A percentile compares a stretch with the other conserved stretches of the same genome.
These are phyloP conservation scores for Gamarada debralockiae DNA, from an alignment of 495 filamentous ascomycete species.

Conservation along the genomic window DNA sequence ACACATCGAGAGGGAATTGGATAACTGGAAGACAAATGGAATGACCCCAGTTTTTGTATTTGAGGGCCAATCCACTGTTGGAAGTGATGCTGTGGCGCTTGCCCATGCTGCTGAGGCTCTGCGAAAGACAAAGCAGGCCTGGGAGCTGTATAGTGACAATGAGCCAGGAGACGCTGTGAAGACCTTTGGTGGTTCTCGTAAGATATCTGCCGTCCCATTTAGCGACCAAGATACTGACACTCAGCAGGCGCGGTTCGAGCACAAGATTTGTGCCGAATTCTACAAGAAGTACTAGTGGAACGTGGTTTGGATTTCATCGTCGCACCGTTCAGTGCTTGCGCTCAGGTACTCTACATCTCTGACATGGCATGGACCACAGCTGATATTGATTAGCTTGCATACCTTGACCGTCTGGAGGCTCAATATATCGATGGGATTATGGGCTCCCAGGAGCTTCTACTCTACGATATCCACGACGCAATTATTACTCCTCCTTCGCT, in stretches of 20 bases:
- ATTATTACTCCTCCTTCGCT: constrained; percentile 14
- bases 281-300: constrained; percentile 70
- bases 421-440: constrained; percentile 74
- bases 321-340: constrained; percentile 84
- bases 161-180: constrained; percentile 73
- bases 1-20: constrained; percentile 71
- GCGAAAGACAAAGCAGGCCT: constrained; percentile 57
- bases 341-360: constrained; percentile 58
- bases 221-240: not conserved
- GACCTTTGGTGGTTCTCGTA: constrained; percentile 81
- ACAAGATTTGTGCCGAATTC: constrained; percentile 62
- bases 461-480: constrained; percentile 60
- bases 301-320: constrained; percentile 74
- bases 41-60: constrained; percentile 83
- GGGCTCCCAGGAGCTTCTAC: constrained; percentile 80
- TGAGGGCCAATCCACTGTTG: constrained; percentile 74
- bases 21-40: constrained; percentile 56
- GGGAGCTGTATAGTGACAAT: constrained; percentile 81
- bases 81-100: constrained; percentile 54
- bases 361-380: not conserved
- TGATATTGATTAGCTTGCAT: constrained; percentile 59
- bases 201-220: not conserved
- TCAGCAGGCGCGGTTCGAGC: constrained; percentile 48
- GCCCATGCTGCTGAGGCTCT: constrained; percentile 43
- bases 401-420: constrained; percentile 66